These are phyloP conservation scores for Pleurotus sapidus DNA, from an alignment of 768 basidiomycete genomes.

Conservation along the genomic window DNA sequence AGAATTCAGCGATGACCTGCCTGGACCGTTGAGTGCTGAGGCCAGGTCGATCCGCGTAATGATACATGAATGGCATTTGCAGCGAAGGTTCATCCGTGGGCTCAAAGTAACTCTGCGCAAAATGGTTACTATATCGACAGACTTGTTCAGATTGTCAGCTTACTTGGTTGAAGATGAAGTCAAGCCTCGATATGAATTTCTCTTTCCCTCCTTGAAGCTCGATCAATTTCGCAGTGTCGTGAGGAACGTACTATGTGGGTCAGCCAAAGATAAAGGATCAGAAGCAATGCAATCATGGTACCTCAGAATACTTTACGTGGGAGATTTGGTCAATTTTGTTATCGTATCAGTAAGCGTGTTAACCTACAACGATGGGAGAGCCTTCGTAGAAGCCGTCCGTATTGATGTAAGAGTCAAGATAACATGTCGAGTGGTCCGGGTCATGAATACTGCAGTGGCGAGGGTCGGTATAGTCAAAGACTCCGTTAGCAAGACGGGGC, in stretches of 20 bases:
- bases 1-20: conserved; percentile 50
- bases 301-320: conserved; percentile 50
- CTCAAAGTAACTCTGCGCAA: conserved; percentile 52
- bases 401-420: conserved; percentile 47
- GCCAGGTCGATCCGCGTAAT: conserved; percentile 61
- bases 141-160: not conserved
- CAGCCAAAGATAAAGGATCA: not conserved
- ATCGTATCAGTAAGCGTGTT: no score
- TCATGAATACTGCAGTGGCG: conserved; percentile 66
- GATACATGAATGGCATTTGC: conserved; percentile 70
- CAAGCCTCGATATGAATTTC: conserved; percentile 50
- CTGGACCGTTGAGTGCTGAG: conserved; percentile 56
- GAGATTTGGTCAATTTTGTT: no score
- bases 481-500: conserved; percentile 54
- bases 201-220: conserved; percentile 58
- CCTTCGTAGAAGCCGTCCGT: conserved; percentile 66
- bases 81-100: conserved; percentile 63
- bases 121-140: not conserved
- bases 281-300: conserved; percentile 14
- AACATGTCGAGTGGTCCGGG: conserved; percentile 54
- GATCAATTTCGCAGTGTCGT: conserved; percentile 62
- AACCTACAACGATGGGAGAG: conserved; percentile 51
- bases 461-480: conserved; percentile 63
- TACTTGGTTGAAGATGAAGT: conserved; percentile 59
- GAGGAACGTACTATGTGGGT: conserved; percentile 50